Percentiles rank a stretch among this genome's conserved stretches.
Conservation (phyloP, 1,284 basidiomycete genomes). For the Irpex rosettiformis region DNA sequence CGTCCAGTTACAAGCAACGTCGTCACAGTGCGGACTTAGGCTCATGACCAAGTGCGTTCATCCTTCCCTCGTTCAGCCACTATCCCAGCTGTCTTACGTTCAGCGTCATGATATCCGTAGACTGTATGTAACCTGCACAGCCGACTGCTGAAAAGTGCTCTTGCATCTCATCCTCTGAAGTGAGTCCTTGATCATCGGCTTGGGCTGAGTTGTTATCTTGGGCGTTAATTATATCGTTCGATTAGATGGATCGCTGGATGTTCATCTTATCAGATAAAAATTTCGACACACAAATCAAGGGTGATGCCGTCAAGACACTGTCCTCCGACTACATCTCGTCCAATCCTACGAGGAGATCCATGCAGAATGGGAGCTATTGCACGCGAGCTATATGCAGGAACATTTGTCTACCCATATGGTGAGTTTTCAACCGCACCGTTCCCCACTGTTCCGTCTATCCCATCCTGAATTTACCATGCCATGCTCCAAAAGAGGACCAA, state of each 20-base stretch:
- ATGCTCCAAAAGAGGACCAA: not conserved
- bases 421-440: not conserved
- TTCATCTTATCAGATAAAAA: constrained; percentile 19
- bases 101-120: no score
- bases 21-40: not conserved
- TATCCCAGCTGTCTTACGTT: no score
- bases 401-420: not conserved
- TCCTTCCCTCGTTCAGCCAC: not conserved
- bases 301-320: not conserved
- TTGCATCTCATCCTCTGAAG: no score
- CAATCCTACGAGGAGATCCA: not conserved
- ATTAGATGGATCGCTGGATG: constrained; percentile 40
- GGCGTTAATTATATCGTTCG: constrained; percentile 12
- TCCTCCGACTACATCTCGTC: not conserved
- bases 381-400: not conserved
- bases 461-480: not conserved
- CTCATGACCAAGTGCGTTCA: not conserved
- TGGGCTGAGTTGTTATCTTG: not conserved
- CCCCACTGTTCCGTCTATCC: not conserved
- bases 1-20: not conserved
- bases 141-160: no score
- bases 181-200: no score
- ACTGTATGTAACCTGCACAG: no score
- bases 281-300: constrained; percentile 5
- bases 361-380: not conserved